These are phyloP conservation scores for Candida tallmaniae DNA, from an alignment of 805 yeast species.

Conservation along the genomic window DNA sequence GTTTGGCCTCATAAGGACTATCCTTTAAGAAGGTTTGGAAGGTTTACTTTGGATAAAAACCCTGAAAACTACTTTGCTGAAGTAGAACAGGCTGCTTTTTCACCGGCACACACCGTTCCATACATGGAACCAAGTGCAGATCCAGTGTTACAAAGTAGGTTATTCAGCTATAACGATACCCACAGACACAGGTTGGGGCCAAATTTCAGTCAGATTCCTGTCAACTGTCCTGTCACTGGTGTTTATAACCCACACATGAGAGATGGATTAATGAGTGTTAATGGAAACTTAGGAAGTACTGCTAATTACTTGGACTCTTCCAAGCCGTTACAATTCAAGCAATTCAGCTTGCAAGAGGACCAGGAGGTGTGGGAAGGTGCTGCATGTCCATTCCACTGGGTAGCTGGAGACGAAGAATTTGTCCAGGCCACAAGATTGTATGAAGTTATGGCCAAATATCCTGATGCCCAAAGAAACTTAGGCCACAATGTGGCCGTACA, in stretches of 20 bases:
- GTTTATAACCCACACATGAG: constrained; percentile 64
- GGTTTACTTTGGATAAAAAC: constrained; percentile 72
- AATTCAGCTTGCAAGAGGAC: constrained; percentile 50
- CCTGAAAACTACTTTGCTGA: constrained; percentile 84
- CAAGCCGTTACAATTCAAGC: constrained; percentile 45
- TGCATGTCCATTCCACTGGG: constrained; percentile 85
- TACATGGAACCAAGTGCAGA: constrained; percentile 74
- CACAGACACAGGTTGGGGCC: constrained; percentile 73
- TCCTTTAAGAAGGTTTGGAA: constrained; percentile 85
- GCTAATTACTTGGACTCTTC: constrained; percentile 70
- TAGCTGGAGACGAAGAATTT: constrained; percentile 57
- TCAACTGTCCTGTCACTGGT: constrained; percentile 67
- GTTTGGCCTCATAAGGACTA: constrained; percentile 86
- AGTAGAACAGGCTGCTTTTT: constrained; percentile 57
- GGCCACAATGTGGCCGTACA: constrained; percentile 83
- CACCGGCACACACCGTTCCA: constrained; percentile 71
- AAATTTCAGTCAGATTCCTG: constrained; percentile 80
- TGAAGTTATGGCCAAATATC: constrained; percentile 69
- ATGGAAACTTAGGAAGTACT: constrained; percentile 65
- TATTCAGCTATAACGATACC: constrained; percentile 73
- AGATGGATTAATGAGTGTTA: constrained; percentile 69
- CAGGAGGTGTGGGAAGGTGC: constrained; percentile 83
- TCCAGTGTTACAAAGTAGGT: constrained; percentile 72
- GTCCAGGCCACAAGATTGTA: constrained; percentile 75
- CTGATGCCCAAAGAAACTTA: constrained; percentile 79